Percentiles rank a stretch among this genome's conserved stretches.
Conservation (phyloP, 352 stramenopile genomes). For the Phytophthora citrophthora region DNA sequence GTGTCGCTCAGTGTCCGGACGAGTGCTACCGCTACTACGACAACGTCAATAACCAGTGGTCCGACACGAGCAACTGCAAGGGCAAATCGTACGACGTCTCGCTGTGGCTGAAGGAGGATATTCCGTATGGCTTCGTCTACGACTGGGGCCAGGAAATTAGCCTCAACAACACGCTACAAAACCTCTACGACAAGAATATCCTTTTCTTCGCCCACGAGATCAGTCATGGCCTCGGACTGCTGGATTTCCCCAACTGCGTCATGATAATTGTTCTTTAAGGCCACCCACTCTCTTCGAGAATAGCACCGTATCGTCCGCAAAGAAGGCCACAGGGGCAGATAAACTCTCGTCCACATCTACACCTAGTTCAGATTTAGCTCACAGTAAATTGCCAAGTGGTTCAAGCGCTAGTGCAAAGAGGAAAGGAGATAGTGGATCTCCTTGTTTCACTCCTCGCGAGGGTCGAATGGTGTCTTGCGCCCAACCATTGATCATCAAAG, state of each 20-base stretch:
- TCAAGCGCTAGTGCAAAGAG: too few relatives aligned
- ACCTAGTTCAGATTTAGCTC: too few relatives aligned
- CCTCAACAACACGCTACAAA: conserved; percentile 20
- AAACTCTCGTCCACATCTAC: too few relatives aligned
- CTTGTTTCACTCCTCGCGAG: too few relatives aligned
- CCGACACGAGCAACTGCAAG: conserved; percentile 23
- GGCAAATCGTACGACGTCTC: conserved; percentile 31
- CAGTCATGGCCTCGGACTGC: conserved; percentile 26
- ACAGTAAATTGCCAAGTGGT: too few relatives aligned
- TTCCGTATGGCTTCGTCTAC: conserved; percentile 24
- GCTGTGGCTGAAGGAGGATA: conserved; percentile 32
- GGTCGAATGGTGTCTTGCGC: too few relatives aligned
- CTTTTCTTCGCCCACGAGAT: conserved; percentile 32
- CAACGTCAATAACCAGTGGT: conserved; percentile 23
- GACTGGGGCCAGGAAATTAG: conserved; percentile 27
- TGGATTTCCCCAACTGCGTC: conserved; percentile 27
- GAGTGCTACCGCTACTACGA: conserved; percentile 29
- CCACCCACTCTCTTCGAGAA: too few relatives aligned
- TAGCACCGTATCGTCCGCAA: too few relatives aligned
- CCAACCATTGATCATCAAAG: too few relatives aligned
- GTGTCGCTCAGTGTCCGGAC: conserved; percentile 17
- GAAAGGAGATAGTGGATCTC: too few relatives aligned
- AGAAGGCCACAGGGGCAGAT: too few relatives aligned
- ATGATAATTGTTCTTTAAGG: conserved; percentile 7
- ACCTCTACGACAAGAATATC: conserved; percentile 24